Evolutionary conservation across 768 basidiomycete genomes (phyloP), one percentile per base, ranked within the genome.

Genomic region (Auriscalpium vulgare): DNA sequence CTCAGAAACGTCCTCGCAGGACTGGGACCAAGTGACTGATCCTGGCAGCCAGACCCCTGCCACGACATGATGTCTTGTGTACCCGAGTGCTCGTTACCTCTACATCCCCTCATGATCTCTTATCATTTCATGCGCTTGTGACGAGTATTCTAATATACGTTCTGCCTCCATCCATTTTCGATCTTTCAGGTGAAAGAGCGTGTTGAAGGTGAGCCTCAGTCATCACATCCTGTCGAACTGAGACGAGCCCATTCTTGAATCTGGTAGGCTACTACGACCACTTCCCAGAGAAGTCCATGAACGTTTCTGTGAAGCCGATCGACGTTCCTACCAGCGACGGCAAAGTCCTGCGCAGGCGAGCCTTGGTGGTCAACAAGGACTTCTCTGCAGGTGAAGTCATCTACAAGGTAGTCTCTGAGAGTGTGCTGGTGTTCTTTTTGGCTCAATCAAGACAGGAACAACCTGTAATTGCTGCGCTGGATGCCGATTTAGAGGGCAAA

Each of bases 21-120:
- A 91, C 69, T 93, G 90, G 91, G 91, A 93, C 73, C 85, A 78
- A 63, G 71, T 93, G 74, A 88, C 89, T 63, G 88, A 91, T 67
- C 79, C 87, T 49, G 87, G 81, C 57, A 74, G 76, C 55, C 78
- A 77, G 59, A 75, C 78, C 51, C 76, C 79, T 60, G 75, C 74
- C 56, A 65, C 59, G 45, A 51, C 69, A 60, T 71, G 68, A 76
- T 55, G 8, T 51, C 35, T 23, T 50, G 51, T 35, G 29, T 29
- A 29, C 29, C 29, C 29, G 29, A 29, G 29, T 29, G 29, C 29
- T 29, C 29, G 29, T 29, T 29, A 29, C 29, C 29, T 29, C n/a
- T 34, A 21, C 23, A 19, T 53, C 56, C 47, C 50, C 52, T 29
- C 38, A 57, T 49, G 55, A 51, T 57, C 51, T 52, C 60, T 56